Evolutionary conservation across 805 yeast species (phyloP).

Genomic region (Trichomonascus vanleenenianus): DNA sequence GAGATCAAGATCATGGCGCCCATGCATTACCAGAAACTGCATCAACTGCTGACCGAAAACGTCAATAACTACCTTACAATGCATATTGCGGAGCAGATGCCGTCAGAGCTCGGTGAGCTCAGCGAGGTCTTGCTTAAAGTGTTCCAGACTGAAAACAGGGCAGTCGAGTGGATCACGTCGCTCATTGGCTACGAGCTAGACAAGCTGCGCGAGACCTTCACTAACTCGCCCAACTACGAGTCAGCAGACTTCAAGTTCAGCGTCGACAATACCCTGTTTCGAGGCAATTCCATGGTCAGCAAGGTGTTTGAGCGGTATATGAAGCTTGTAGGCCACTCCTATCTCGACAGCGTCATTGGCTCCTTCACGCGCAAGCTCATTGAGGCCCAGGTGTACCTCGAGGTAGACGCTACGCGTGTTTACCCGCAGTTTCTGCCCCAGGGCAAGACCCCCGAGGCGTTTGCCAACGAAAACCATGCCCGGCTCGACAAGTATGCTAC

Average conservation of each 20-base stretch:
- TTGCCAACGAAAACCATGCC: slow-evolving; percentile 40
- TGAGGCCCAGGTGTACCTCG: slow-evolving; percentile 49
- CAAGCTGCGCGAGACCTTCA: slow-evolving; percentile 17
- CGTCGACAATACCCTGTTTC: slow-evolving; percentile 56
- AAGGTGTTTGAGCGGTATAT: slow-evolving; percentile 74
- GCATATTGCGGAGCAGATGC: slow-evolving; percentile 41
- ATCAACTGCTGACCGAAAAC: slow-evolving; percentile 41
- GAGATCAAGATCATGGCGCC: slow-evolving; percentile 40
- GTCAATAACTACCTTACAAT: slow-evolving; percentile 26
- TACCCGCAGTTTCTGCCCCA: background rate
- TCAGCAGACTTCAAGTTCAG: slow-evolving; percentile 22
- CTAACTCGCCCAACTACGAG: slow-evolving; percentile 13
- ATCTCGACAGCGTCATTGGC: slow-evolving; percentile 65
- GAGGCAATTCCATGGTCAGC: slow-evolving; percentile 80
- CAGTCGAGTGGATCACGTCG: slow-evolving; percentile 64
- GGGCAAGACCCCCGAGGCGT: slow-evolving; percentile 21
- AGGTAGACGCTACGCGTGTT: slow-evolving; percentile 68
- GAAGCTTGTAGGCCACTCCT: slow-evolving; percentile 70
- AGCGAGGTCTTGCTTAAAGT: slow-evolving; percentile 52
- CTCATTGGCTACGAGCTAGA: slow-evolving; percentile 59
- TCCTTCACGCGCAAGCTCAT: slow-evolving; percentile 52
- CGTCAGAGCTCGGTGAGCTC: slow-evolving; percentile 24
- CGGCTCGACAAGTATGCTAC: slow-evolving; percentile 45
- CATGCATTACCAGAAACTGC: slow-evolving; percentile 51
- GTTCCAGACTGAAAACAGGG: slow-evolving; percentile 61